Conservation (phyloP, 2,329 filamentous ascomycete species). For the Aspergillus texensis region DNA sequence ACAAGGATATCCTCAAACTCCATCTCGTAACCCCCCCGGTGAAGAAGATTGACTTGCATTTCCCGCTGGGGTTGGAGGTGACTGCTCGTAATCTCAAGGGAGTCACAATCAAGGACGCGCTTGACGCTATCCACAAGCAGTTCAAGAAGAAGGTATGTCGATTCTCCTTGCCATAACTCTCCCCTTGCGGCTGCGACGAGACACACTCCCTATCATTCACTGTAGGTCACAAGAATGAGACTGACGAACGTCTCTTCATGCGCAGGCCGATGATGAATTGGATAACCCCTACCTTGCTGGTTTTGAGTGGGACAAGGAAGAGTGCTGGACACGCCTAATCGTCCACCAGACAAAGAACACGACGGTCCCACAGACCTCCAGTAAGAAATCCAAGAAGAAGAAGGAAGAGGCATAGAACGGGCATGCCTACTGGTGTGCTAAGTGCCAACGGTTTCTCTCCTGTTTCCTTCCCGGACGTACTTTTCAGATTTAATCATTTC, state of each 20-base stretch:
- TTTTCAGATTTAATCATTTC: slow-evolving; percentile 6
- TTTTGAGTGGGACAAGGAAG: slow-evolving; percentile 95
- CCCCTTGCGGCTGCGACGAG: not conserved
- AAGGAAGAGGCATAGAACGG: slow-evolving; percentile 40
- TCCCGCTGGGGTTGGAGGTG: slow-evolving; percentile 84
- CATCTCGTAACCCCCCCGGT: slow-evolving; percentile 77
- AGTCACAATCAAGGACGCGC: slow-evolving; percentile 94
- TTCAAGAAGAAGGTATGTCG: slow-evolving; percentile 88
- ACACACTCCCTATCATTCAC: not conserved
- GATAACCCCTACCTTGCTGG: slow-evolving; percentile 84
- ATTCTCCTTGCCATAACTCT: not conserved
- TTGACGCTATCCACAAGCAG: slow-evolving; percentile 93
- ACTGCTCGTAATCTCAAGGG: slow-evolving; percentile 89
- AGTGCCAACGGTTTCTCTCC: slow-evolving; percentile 2
- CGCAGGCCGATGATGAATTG: slow-evolving; percentile 85
- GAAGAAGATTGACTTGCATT: slow-evolving; percentile 93
- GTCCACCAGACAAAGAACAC: slow-evolving; percentile 81
- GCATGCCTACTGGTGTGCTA: not conserved
- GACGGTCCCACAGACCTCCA: slow-evolving; percentile 48
- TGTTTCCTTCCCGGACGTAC: not conserved
- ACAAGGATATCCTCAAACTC: slow-evolving; percentile 81
- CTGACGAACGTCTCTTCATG: not conserved
- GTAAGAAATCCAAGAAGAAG: slow-evolving; percentile 68
- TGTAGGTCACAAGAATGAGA: not conserved
- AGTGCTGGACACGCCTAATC: slow-evolving; percentile 83